Evolutionary conservation across 1,284 basidiomycete species (phyloP), one percentile per base, ranked within the genome.

Genomic region (Leucoagaricus sp.): DNA sequence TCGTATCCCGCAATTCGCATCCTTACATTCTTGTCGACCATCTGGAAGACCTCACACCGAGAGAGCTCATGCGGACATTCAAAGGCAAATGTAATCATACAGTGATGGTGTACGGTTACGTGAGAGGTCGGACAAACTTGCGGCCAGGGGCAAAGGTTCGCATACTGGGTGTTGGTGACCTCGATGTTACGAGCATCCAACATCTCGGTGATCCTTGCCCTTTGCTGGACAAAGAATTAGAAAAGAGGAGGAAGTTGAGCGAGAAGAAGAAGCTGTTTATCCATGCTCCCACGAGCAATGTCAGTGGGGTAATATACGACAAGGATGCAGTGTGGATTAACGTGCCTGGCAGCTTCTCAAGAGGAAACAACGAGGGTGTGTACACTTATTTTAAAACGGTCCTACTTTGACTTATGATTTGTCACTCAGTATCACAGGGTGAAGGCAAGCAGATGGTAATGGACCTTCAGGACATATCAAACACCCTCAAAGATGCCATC

Each of bases 271-370:
- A 94, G 70, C 68, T 91, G 26, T 76, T 98, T 3, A 88, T 98
- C 5, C 94, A 99, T 72, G 97, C 97, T 6, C 97, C 97, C 0
- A 98, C 99, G 96, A 96, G 93, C 69, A 96, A 98, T 67, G 91
- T 98, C 1, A 96, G 96, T 19, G 97, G 96, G 7, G 87, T 99
- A 59, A 88, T 94, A 75, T 98, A 97, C 68, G 97, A 99, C 78
- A 98, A 98, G 72, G 97, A 99, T 67, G 94, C 96, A 0, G 96
- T 99, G 1, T 99, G 94, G 79, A 91, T 99, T 64, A 98, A 98
- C 67, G 96, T 98, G 2, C 93, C 94, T 3, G 97, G 97, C 1
- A 96, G 83, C 67, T 99, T 99, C 67, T 89, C 93, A 3, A 81
- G 89, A 49, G 86, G 84, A 10, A 83, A 83, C 58, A 72, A 71